Evolutionary conservation across 2,329 filamentous ascomycete genomes (phyloP).

Genomic region (Colletotrichum destructivum): DNA sequence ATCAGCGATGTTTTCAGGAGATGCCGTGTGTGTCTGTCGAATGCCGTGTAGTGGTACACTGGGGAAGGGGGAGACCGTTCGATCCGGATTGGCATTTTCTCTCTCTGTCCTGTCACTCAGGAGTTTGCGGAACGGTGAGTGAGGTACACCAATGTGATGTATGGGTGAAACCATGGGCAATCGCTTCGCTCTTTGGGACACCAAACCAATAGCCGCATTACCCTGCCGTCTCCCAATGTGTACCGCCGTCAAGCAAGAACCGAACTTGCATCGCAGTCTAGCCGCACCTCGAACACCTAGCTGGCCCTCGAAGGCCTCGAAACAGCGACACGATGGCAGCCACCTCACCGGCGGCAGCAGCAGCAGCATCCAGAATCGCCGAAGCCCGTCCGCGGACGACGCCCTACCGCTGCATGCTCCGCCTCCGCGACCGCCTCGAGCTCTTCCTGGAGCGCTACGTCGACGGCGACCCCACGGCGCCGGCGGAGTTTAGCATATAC

Average conservation of each 20-base stretch:
- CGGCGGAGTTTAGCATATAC: constrained; percentile 9
- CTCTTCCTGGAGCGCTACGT: constrained; percentile 30
- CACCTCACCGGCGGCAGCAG: not conserved
- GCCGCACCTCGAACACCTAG: not conserved
- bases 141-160: not conserved
- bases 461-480: constrained; percentile 21
- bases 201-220: not conserved
- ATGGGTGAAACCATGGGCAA: not conserved
- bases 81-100: not conserved
- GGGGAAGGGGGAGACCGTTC: not conserved
- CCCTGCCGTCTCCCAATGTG: not conserved
- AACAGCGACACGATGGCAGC: not conserved
- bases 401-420: constrained; percentile 19
- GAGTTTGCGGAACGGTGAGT: constrained; percentile 19
- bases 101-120: constrained; percentile 9
- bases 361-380: not conserved
- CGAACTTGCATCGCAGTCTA: not conserved
- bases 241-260: not conserved
- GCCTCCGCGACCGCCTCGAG: constrained; percentile 38
- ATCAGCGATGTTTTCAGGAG: not conserved
- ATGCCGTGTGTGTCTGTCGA: not conserved
- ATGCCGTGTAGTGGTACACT: constrained; percentile 11
- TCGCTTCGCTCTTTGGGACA: not conserved
- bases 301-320: not conserved
- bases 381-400: constrained; percentile 14